These are phyloP conservation scores for Pyrenula aspistea DNA, from an alignment of 495 filamentous ascomycete species.

Conservation along the genomic window DNA sequence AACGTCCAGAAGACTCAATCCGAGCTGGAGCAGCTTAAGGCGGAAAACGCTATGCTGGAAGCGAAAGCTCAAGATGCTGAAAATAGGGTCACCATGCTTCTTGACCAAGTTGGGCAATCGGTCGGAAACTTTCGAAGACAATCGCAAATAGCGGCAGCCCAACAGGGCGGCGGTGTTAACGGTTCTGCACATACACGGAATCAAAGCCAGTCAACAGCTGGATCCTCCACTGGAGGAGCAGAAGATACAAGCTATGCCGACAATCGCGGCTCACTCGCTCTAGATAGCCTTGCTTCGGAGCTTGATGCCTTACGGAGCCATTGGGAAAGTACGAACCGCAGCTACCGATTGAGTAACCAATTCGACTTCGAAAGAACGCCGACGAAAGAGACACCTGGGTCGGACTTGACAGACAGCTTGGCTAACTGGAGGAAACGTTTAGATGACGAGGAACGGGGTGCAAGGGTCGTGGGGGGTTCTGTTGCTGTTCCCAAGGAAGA, in stretches of 20 bases:
- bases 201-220: constrained; percentile 30
- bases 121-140: constrained; percentile 92
- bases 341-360: constrained; percentile 68
- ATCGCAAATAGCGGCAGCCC: constrained; percentile 28
- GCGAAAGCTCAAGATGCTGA: constrained; percentile 79
- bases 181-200: constrained; percentile 24
- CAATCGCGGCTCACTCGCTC: constrained; percentile 67
- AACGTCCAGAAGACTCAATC: constrained; percentile 42
- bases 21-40: constrained; percentile 70
- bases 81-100: constrained; percentile 77
- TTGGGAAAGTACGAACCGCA: constrained; percentile 89
- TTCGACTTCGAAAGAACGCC: constrained; percentile 73
- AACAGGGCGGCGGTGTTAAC: constrained; percentile 21
- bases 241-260: constrained; percentile 53
- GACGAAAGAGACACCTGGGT: constrained; percentile 35
- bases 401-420: constrained; percentile 52
- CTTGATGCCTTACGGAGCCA: constrained; percentile 78
- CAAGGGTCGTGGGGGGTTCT: background rate
- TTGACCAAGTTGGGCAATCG: constrained; percentile 86
- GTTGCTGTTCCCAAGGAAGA: background rate
- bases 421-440: constrained; percentile 65
- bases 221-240: constrained; percentile 24
- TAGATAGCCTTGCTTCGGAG: constrained; percentile 85
- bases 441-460: constrained; percentile 44
- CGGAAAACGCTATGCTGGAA: constrained; percentile 70